Conservation (phyloP, 2,329 filamentous ascomycete genomes). For the Sclerotinia glacialis region DNA sequence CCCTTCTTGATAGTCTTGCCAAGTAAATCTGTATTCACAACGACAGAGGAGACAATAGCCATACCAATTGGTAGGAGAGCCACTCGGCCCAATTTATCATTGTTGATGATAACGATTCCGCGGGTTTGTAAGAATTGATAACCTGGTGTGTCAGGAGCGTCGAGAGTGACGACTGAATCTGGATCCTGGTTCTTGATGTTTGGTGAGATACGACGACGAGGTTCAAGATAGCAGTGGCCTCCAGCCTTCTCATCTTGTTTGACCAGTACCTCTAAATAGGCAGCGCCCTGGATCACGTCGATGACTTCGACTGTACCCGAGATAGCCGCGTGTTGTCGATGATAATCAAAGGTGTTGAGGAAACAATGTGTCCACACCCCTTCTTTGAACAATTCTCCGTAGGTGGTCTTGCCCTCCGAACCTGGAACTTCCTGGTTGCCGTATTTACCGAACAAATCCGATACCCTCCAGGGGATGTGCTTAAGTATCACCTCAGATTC, state of each 20-base stretch:
- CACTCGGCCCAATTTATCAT: constrained; percentile 39
- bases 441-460: constrained; percentile 36
- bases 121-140: constrained; percentile 45
- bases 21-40: constrained; percentile 33
- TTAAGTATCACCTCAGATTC: constrained; percentile 40
- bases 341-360: constrained; percentile 44
- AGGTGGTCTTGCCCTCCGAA: constrained; percentile 34
- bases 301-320: constrained; percentile 42
- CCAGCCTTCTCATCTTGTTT: constrained; percentile 19
- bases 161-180: constrained; percentile 14
- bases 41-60: constrained; percentile 46
- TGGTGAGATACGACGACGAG: constrained; percentile 24
- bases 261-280: constrained; percentile 42
- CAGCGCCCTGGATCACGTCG: constrained; percentile 41
- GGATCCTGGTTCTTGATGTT: not conserved
- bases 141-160: constrained; percentile 41
- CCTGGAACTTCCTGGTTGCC: not conserved
- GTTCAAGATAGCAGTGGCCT: constrained; percentile 5
- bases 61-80: constrained; percentile 47
- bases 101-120: constrained; percentile 44
- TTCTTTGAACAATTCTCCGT: constrained; percentile 39
- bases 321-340: constrained; percentile 45
- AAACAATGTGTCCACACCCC: constrained; percentile 46
- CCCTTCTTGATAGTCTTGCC: constrained; percentile 40
- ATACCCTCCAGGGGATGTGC: constrained; percentile 42